Base-by-base conservation (phyloP, 768 basidiomycete species). In the Panaeolus cyanescens region DNA sequence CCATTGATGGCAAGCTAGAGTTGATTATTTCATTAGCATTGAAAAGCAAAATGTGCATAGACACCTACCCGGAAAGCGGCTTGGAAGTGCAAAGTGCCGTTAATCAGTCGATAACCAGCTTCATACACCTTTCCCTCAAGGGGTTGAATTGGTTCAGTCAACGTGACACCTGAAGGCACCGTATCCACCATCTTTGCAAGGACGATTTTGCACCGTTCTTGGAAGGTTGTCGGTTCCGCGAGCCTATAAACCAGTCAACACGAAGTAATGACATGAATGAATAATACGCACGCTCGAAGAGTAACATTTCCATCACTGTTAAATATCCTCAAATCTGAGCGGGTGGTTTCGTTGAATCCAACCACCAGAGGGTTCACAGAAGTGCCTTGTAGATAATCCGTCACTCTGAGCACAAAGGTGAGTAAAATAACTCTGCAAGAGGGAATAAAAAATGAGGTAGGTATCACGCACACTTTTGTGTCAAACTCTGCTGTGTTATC, bases 161-260 rank as follows among this genome's bases (percentile, higher is more conserved):
- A 66, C 2, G 61, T 62, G 22, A 80, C 77, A 40, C 67, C 70
- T 13, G 65, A 65, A 5, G 78, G 76, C 32, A 80, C 77, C 8
- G 73, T 74, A 64, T 80, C 71, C n/a, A 80, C 59, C 79, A 80
- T 79, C 68, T 34, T 57, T 65, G 42, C 63, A 61, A 62, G 77
- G 78, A 10, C 67, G 63, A 30, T 62, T 63, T 39, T 65, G 66
- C 20, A 74, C 32, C 30, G 70, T 69, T 55, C 4, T 59, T 58
- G 30, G 54, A 54, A 55, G 2, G 1, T 25, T 36, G 64, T n/a
- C 54, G 37, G 31, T 28, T 56, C 19, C 19, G 30, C 36, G 12
- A 53, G 39, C 25, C 30, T 55, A 40, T 4, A 42, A 15, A 54
- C 7, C 19, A 1, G 28, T 25, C 1, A 58, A 12, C 15, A 28